Evolutionary conservation across 2,329 filamentous ascomycete species (phyloP).

Genomic region (Sporothrix brunneoviolacea): DNA sequence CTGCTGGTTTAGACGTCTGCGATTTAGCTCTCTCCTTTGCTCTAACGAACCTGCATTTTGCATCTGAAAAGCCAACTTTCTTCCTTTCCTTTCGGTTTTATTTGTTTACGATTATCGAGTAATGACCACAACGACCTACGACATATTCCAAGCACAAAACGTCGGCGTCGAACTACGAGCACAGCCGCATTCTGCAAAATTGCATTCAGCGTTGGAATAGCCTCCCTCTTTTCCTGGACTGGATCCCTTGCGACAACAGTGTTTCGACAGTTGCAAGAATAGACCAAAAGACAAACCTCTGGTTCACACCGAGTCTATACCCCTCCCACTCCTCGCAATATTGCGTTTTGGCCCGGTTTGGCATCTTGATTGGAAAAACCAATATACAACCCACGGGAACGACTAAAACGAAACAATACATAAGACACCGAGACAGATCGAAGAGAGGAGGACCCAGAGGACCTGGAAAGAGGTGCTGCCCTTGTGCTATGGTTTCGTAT

Average conservation of each 20-base stretch:
- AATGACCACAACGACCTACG: conserved; percentile 10
- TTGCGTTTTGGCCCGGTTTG: conserved; percentile 1
- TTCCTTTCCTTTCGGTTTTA: background rate
- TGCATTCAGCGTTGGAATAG: background rate
- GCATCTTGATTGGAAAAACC: background rate
- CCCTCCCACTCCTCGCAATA: background rate
- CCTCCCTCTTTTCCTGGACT: background rate
- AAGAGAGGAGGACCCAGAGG: background rate
- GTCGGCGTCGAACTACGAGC: background rate
- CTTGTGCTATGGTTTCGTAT: conserved; percentile 5
- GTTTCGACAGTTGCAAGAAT: background rate
- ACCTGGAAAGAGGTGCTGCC: background rate
- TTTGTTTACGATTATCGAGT: conserved; percentile 15
- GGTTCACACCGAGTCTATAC: conserved; percentile 8
- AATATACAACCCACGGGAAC: background rate
- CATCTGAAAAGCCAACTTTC: background rate
- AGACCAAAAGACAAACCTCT: conserved; percentile 1
- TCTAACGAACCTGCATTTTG: background rate
- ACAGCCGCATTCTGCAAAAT: background rate
- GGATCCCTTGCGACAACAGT: background rate
- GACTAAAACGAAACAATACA: too few relatives aligned
- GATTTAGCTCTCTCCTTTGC: background rate
- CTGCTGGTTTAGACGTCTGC: background rate
- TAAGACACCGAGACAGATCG: too few relatives aligned
- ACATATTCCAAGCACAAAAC: background rate